phyloP scores from a whole-genome alignment of 2,329 filamentous ascomycete genomes.

The Phaeosphaeriaceae sp. region DNA sequence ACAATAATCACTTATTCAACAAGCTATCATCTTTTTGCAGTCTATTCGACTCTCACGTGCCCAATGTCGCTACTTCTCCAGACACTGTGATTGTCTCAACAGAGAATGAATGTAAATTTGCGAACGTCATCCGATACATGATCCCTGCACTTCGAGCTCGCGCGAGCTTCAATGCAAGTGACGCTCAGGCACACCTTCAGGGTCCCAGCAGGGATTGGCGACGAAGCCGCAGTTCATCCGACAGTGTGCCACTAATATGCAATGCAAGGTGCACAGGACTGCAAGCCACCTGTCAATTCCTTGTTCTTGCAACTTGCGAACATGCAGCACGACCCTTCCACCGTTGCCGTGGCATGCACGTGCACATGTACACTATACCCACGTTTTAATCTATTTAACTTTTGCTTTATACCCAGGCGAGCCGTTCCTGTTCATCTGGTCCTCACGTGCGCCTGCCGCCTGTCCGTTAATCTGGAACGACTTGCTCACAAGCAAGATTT shows the following conservation, averaged over 20 bases:
- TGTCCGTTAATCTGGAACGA: not conserved
- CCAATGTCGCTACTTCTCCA: constrained; percentile 12
- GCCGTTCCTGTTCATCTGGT: not conserved
- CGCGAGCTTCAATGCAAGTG: not conserved
- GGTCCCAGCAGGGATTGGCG: not conserved
- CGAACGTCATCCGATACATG: not conserved
- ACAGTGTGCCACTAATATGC: constrained; percentile 2
- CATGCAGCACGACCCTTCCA: not conserved
- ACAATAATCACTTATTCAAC: constrained; percentile 13
- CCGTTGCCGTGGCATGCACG: not conserved
- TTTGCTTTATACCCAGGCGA: not conserved
- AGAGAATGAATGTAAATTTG: not conserved
- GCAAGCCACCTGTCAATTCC: constrained; percentile 5
- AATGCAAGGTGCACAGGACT: constrained; percentile 7
- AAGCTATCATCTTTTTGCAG: constrained; percentile 20
- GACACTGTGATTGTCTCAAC: constrained; percentile 1
- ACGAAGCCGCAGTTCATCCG: constrained; percentile 4
- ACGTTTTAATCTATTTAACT: not conserved
- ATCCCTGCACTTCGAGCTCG: not conserved
- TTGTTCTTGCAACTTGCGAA: constrained; percentile 1
- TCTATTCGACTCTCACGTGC: constrained; percentile 16
- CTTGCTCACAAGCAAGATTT: not conserved
- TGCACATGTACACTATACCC: not conserved
- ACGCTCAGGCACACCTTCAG: not conserved
- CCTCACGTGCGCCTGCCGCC: not conserved